Evolutionary conservation across 2,329 filamentous ascomycete genomes (phyloP).

Genomic region (Aspergillus fischeri): DNA sequence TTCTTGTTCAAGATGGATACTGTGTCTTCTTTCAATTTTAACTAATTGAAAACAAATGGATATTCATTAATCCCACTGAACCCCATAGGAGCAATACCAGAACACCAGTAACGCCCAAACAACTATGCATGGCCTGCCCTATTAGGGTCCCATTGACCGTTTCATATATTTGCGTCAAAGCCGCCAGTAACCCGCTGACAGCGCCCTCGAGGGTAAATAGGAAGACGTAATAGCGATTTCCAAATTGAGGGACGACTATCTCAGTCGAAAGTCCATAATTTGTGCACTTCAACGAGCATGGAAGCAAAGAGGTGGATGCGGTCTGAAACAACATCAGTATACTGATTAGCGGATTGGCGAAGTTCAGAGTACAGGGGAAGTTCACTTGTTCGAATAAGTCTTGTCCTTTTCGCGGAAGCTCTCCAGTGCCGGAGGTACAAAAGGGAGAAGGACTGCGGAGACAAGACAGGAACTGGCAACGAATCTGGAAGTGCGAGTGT

Average conservation of each 20-base stretch:
- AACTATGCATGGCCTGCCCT: background rate
- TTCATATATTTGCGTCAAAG: background rate
- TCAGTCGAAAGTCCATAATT: conserved; percentile 1
- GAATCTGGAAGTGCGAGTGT: conserved; percentile 38
- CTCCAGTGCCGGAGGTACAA: conserved; percentile 45
- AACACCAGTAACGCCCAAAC: background rate
- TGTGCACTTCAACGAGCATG: conserved; percentile 31
- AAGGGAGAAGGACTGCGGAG: conserved; percentile 43
- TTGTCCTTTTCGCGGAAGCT: conserved; percentile 40
- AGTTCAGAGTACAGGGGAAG: background rate
- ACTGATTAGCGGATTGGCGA: conserved; percentile 1
- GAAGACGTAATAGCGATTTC: background rate
- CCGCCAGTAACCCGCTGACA: background rate
- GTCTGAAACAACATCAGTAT: conserved; percentile 17
- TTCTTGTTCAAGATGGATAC: background rate
- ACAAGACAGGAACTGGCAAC: conserved; percentile 40
- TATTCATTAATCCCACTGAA: background rate
- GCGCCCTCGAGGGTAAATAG: background rate
- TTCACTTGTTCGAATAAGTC: conserved; percentile 38
- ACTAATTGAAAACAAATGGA: background rate
- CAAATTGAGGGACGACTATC: background rate
- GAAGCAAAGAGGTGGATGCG: conserved; percentile 40
- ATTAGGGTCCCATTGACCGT: background rate
- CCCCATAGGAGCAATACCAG: background rate
- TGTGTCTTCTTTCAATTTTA: background rate